Base-by-base conservation (phyloP, 352 stramenopile species). In the Blastocystis sp. region DNA sequence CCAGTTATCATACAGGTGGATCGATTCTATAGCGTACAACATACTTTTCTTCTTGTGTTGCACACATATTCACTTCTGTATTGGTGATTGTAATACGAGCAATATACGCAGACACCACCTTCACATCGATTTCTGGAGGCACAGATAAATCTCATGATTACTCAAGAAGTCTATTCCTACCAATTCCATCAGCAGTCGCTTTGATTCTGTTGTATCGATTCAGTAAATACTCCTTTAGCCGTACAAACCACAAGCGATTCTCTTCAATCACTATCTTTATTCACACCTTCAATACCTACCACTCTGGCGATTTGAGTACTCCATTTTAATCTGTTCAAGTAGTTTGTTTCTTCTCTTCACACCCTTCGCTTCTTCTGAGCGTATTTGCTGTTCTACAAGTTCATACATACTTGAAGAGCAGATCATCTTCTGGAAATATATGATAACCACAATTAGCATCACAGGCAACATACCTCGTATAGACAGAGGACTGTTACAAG, bases 391-490 rank as follows among this genome's bases (percentile, higher is more conserved):
- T 42, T 30, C 51, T 9, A 84, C 73, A 17, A 84, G 4, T 37
- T 64, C 48, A 64, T 84, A 84, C 9, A 48, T 42, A 51, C 11
- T 44, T 27, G 73, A 84, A 35, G 30, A 40, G 13, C 22, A 66
- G 51, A 84, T 84, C 73, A 84, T 84, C 53, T 69, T 64, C 59
- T 89, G 78, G 27, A 89, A 66, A 33, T 89, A 89, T 17, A 89
- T 27, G 17, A 89, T 24, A 17, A 89, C n/a, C 27, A 76, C 57
- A 64, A 89, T 89, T 24, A 70, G 7, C 40, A 89, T 76, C 37
- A 89, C 40, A 33, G 78, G 66, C 3, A 89, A 62, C 66, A 89
- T 79, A 13, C 78, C 78, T 37, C 53, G 60, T 37, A 89, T 79
- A 42, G 57, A 77, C 40, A 89, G 51, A 9, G 78, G 78, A 48